Base-by-base conservation (phyloP, 1,284 basidiomycete species). In the Malassezia yamatoensis region DNA sequence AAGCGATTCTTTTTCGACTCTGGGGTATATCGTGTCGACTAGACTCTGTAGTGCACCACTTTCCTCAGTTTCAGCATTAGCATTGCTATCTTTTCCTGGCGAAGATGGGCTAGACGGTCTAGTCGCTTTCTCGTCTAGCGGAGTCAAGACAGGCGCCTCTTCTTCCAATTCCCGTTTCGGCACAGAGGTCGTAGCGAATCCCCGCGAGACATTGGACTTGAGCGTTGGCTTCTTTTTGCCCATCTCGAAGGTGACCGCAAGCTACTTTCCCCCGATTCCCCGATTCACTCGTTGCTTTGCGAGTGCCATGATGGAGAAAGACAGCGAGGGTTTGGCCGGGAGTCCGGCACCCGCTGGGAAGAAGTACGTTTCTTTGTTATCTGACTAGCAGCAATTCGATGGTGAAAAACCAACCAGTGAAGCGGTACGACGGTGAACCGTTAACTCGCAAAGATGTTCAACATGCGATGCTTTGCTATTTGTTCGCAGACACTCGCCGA, bases 1-100 rank as follows among this genome's bases (percentile, higher is more conserved):
- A 2, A 79, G 76, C 51, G 91, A 83, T 65, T 96, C 94, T 76
- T 86, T 91, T 70, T 96, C 89, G 2, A 83, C 86, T 66, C 84
- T 88, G 15, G 91, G 88, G 67, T 93, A 87, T 33, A 87, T 78
- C 66, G 83, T 84, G 62, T 96, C 90, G 18, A 74, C 72, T 33
- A 75, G 58, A 37, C 67, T 63, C 48, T 74, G 69, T 1, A 74
- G 63, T 43, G 73, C 74, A 49, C 71, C 67, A 1, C 67, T 57
- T 49, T 75, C 72, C 41, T 43, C 41, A 5, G 41, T 13, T 29
- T 29, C 38, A 7, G 32, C n/a, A 16, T 16, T 15, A 13, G 20
- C 45, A 13, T 29, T n/a, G 24, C 32, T 8, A 13, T 41, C 39
- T 16, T 16, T 2, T 8, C 9, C 13, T 8, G 13, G 9, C 13